Conservation (phyloP, 2,329 filamentous ascomycete genomes). For the Verticillium nubilum region DNA sequence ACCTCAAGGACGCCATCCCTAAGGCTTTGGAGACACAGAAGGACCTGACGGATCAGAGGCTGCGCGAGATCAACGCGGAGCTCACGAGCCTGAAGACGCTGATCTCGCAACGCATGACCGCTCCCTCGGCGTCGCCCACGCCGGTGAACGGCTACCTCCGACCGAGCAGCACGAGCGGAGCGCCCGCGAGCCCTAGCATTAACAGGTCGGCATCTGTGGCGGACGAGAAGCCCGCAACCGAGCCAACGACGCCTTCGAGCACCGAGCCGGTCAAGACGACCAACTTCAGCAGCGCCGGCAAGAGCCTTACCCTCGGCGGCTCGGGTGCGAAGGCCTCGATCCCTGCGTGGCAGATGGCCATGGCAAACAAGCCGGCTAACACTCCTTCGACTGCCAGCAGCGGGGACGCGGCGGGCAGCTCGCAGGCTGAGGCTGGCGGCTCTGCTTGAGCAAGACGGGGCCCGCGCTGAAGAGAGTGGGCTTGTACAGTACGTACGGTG, state of each 20-base stretch:
- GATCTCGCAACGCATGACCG: constrained; percentile 58
- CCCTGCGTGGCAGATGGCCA: constrained; percentile 74
- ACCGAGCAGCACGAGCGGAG: background rate
- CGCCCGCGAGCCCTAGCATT: background rate
- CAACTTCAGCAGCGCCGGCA: constrained; percentile 13
- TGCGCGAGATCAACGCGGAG: constrained; percentile 82
- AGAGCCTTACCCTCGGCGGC: constrained; percentile 24
- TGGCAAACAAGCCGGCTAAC: constrained; percentile 46
- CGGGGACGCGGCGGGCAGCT: constrained; percentile 11
- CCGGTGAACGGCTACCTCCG: constrained; percentile 6
- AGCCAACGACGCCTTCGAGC: constrained; percentile 1
- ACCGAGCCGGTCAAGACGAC: constrained; percentile 17
- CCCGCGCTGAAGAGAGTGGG: background rate
- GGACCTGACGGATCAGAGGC: constrained; percentile 70
- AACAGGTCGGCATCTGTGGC: background rate
- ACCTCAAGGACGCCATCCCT: constrained; percentile 78
- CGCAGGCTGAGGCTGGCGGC: constrained; percentile 6
- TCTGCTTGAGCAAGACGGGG: background rate
- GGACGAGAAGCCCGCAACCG: background rate
- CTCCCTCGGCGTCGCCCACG: constrained; percentile 20
- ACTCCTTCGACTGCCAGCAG: constrained; percentile 20
- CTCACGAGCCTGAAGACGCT: constrained; percentile 89
- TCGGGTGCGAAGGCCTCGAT: constrained; percentile 60
- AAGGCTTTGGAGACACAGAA: constrained; percentile 85
- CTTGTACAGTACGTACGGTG: background rate